Evolutionary conservation across 2,329 filamentous ascomycete species (phyloP), one percentile per base, ranked within the genome.

Genomic region (Cercospora nicotianae): DNA sequence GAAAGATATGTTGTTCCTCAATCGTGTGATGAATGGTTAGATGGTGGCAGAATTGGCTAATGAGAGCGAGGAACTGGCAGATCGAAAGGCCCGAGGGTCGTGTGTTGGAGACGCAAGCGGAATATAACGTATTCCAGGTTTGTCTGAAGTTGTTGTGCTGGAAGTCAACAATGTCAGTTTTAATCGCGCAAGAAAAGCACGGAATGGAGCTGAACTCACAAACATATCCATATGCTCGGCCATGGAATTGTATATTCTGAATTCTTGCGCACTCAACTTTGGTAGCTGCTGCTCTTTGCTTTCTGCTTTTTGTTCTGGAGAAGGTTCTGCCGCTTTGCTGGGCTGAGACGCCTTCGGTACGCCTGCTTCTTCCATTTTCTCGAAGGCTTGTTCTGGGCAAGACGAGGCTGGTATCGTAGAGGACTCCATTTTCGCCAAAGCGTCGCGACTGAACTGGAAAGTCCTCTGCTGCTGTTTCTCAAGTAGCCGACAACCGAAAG

Each of bases 1-100:
- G 94, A 79, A 96, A 97, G 48, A 97, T 84, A 77, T 93, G 87
- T 31, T 83, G 81, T 20, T 71, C 69, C 79, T 97, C 94, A 75
- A 96, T 94, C 66, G 81, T 83, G 81, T 97, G 94, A 81, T 97
- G 93, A 66, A 87, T 80, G 9, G 87, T 86, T n/a, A 97, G 87
- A 67, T 90, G 86, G 16, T 85, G 83, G 72, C 87, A 85, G 77
- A 97, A 93, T 60, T 88, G 82, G n/a, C 92, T 82, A 33, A 90
- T 91, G 28, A 85, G 82, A 72, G 83, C 78, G 72, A 96, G 81
- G 79, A 95, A 92, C 71, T 90, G 85, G 30, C 86, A 85, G 13
- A 92, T 85, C 0, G 89, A 88, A 82, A 93, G 87, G 71, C 84
- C 84, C 3, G 81, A 75, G 0, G 91, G 89, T 0, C 90, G 87